A percentile compares a stretch with the other conserved stretches of the same genome.
Conservation (phyloP, 2,329 filamentous ascomycete genomes). For the Cladosporium sp. region DNA sequence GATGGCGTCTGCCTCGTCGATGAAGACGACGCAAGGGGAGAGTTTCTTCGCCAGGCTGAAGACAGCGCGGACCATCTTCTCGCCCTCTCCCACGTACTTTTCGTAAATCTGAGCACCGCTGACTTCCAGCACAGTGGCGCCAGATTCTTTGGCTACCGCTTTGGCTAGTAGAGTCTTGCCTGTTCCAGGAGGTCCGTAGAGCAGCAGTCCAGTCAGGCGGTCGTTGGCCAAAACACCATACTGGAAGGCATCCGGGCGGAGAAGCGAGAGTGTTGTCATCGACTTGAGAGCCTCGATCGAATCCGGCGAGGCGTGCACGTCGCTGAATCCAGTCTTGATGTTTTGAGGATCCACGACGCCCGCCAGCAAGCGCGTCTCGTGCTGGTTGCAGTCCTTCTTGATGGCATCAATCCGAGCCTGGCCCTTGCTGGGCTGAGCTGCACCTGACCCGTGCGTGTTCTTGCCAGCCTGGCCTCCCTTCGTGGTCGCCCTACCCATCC, state of each 20-base stretch:
- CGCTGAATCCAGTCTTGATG: slow-evolving; percentile 78
- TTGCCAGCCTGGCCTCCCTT: neutral
- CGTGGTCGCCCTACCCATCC: neutral
- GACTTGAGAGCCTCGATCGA: slow-evolving; percentile 84
- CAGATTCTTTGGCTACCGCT: slow-evolving; percentile 58
- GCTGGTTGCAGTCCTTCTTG: slow-evolving; percentile 57
- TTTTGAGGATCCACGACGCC: slow-evolving; percentile 76
- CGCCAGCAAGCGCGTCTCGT: slow-evolving; percentile 75
- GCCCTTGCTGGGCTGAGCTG: neutral
- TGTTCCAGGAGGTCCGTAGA: slow-evolving; percentile 91
- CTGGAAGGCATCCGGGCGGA: slow-evolving; percentile 87
- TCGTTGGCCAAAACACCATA: slow-evolving; percentile 91
- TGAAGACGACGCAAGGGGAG: slow-evolving; percentile 87
- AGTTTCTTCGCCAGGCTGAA: slow-evolving; percentile 89
- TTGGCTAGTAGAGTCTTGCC: slow-evolving; percentile 76
- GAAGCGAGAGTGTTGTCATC: slow-evolving; percentile 77
- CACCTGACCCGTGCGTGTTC: neutral
- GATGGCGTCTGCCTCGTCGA: slow-evolving; percentile 92
- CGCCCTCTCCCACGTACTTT: slow-evolving; percentile 92
- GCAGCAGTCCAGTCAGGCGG: slow-evolving; percentile 83
- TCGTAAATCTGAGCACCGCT: slow-evolving; percentile 89
- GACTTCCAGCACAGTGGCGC: slow-evolving; percentile 71
- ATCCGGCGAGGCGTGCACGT: slow-evolving; percentile 75
- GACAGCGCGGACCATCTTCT: slow-evolving; percentile 90
- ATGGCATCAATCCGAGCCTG: slow-evolving; percentile 39